Base-by-base conservation (phyloP, 2,329 filamentous ascomycete genomes). In the Xylaria sp. region DNA sequence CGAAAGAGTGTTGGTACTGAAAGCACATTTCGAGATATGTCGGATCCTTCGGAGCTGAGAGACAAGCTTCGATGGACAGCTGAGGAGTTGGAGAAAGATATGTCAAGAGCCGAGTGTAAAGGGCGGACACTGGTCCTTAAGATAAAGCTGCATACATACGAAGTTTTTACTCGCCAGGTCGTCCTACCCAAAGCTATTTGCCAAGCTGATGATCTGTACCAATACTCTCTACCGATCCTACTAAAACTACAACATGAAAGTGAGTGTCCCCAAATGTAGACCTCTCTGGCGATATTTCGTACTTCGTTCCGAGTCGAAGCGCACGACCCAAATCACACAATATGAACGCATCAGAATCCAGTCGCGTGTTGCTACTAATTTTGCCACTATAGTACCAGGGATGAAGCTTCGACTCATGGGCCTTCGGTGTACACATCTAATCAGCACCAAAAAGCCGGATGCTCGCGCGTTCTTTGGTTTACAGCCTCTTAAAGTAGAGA, bases 1-100 rank as follows among this genome's bases (percentile, higher is more conserved):
- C 89, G 96, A 18, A 98, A 98, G 79, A 97, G 93, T 72, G 92
- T 98, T 0, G 95, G 96, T 20, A 98, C 94, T 0, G 96, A 99
- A 80, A 92, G 91, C 70, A 98, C 95, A 0, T 99, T 99, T 75
- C 84, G 87, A 48, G 94, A 98, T 58, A 89, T 97, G 76, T 88
- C 88, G 1, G 90, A 91, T 63, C 88, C 90, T 15, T 80, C 82
- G 0, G 87, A 91, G 67, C 83, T 98, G 3, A 87, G 91, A 23
- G 89, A 91, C 18, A 97, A 97, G 78, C 86, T 99, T 6, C 87
- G 89, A n/a, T 87, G 86, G 78, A 94, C 91, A 1, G 94, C 96
- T 0, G 90, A 94, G 71, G 94, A 97, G 72, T 84, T 99, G 3
- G 94, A 97, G 78, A 92, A 92, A 73, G 95, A 98, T 76, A 85